Conservation (phyloP, 2,329 filamentous ascomycete genomes). For the Fusarium robinianum region DNA sequence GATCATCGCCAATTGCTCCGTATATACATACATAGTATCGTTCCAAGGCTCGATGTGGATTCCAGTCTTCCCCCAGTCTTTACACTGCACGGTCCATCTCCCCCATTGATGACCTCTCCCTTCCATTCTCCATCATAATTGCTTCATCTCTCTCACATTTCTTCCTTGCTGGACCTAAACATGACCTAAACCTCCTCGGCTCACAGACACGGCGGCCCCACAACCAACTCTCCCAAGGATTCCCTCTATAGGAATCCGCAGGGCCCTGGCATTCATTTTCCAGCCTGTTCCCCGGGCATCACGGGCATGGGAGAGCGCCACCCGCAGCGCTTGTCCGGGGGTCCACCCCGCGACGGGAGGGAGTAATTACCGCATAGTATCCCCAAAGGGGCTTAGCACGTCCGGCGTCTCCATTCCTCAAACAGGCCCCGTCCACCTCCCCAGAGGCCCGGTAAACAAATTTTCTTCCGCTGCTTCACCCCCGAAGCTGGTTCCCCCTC, state of each 20-base stretch:
- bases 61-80: no score
- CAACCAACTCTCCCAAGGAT: slow-evolving; percentile 10
- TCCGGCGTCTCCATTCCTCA: slow-evolving; percentile 27
- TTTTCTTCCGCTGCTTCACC: slow-evolving; percentile 17
- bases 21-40: no score
- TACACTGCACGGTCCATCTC: no score
- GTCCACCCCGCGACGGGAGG: slow-evolving; percentile 17
- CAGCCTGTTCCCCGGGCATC: slow-evolving; percentile 27
- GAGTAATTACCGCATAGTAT: slow-evolving; percentile 33
- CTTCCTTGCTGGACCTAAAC: background rate
- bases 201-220: slow-evolving; percentile 20
- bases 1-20: no score
- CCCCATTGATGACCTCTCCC: no score
- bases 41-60: no score
- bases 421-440: slow-evolving; percentile 22
- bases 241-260: slow-evolving; percentile 1
- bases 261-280: slow-evolving; percentile 22
- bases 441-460: slow-evolving; percentile 17
- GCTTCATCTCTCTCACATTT: background rate
- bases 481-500: no score
- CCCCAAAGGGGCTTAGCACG: slow-evolving; percentile 30
- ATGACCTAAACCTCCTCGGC: slow-evolving; percentile 15
- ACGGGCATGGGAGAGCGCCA: slow-evolving; percentile 22
- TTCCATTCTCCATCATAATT: background rate
- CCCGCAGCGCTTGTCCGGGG: slow-evolving; percentile 30